Conservation (phyloP, 352 stramenopile species). For the Phytopythium montanum region DNA sequence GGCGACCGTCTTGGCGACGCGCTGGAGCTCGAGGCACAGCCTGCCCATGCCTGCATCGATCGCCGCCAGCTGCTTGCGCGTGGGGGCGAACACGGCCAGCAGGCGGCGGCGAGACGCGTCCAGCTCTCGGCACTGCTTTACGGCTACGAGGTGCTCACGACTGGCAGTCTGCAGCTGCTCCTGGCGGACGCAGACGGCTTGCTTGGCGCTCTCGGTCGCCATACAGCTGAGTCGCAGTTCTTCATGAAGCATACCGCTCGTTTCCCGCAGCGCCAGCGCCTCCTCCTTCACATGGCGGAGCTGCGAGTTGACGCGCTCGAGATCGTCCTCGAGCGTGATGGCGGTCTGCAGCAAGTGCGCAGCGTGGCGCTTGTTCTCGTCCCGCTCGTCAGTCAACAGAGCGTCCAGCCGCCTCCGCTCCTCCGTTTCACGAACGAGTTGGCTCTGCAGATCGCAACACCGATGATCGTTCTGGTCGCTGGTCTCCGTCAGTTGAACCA, state of each 20-base stretch:
- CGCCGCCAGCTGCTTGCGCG: slow-evolving; percentile 22
- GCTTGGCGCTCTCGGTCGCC: slow-evolving; percentile 2
- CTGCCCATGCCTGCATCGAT: slow-evolving; percentile 27
- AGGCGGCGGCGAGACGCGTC: slow-evolving; percentile 31
- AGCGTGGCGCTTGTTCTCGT: slow-evolving; percentile 22
- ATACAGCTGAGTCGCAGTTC: slow-evolving; percentile 15
- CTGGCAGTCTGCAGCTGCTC: slow-evolving; percentile 20
- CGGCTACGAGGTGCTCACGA: slow-evolving; percentile 13
- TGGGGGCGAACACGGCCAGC: slow-evolving; percentile 20
- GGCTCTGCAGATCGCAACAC: slow-evolving; percentile 2
- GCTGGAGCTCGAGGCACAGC: slow-evolving; percentile 31
- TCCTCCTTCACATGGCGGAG: slow-evolving; percentile 3
- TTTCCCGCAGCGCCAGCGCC: slow-evolving; percentile 11
- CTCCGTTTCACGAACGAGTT: background rate
- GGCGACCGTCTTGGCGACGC: slow-evolving; percentile 25
- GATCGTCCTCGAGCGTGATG: slow-evolving; percentile 20
- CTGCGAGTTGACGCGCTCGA: slow-evolving; percentile 4
- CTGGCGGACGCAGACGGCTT: slow-evolving; percentile 10
- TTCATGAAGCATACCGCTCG: slow-evolving; percentile 14
- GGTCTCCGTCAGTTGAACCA: slow-evolving; percentile 11
- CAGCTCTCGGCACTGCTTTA: slow-evolving; percentile 18
- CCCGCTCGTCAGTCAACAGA: slow-evolving; percentile 8
- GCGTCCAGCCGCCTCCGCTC: background rate
- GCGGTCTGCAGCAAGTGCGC: slow-evolving; percentile 29
- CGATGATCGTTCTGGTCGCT: slow-evolving; percentile 17